Conservation (phyloP, 75 land plant genomes). For the Selaginella moellendorffii region DNA sequence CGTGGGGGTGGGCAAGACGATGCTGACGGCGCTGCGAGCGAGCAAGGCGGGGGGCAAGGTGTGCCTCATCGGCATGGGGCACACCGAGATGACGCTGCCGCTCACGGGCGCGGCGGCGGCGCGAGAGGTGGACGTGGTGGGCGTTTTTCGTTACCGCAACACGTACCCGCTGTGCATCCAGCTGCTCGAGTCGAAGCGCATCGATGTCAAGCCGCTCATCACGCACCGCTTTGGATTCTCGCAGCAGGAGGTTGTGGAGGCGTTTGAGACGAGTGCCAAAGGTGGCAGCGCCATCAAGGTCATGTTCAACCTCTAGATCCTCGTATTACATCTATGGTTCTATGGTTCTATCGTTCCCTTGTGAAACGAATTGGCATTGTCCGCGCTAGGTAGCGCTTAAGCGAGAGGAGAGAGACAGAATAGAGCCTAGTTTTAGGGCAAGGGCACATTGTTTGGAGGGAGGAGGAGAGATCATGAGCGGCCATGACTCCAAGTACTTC, state of each 20-base stretch:
- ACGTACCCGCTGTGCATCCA: slow-evolving; percentile 32
- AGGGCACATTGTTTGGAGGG: not conserved
- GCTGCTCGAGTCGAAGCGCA: slow-evolving; percentile 21
- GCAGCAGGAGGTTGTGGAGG: slow-evolving; percentile 22
- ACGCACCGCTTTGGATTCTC: slow-evolving; percentile 34
- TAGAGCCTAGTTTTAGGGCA: no score
- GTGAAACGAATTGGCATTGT: no score
- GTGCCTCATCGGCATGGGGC: slow-evolving; percentile 35
- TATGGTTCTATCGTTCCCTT: no score
- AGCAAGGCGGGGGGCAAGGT: slow-evolving; percentile 35
- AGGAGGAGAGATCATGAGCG: slow-evolving; percentile 46
- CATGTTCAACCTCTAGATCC: slow-evolving; percentile 25
- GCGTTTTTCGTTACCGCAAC: slow-evolving; percentile 32
- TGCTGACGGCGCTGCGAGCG: slow-evolving; percentile 25
- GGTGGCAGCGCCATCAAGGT: slow-evolving; percentile 34
- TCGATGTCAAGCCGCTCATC: slow-evolving; percentile 31
- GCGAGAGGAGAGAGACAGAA: no score
- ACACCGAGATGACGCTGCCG: slow-evolving; percentile 26
- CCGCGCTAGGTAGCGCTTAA: no score
- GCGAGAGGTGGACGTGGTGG: slow-evolving; percentile 34
- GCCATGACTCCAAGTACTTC: slow-evolving; percentile 99
- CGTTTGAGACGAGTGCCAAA: slow-evolving; percentile 24
- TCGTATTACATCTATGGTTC: no score
- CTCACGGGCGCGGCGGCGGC: slow-evolving; percentile 28
- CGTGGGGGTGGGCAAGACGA: slow-evolving; percentile 28